Evolutionary conservation across 106 monocot genomes (phyloP), one percentile per base, ranked within the genome.

Genomic region (Hemerocallis citrina): DNA sequence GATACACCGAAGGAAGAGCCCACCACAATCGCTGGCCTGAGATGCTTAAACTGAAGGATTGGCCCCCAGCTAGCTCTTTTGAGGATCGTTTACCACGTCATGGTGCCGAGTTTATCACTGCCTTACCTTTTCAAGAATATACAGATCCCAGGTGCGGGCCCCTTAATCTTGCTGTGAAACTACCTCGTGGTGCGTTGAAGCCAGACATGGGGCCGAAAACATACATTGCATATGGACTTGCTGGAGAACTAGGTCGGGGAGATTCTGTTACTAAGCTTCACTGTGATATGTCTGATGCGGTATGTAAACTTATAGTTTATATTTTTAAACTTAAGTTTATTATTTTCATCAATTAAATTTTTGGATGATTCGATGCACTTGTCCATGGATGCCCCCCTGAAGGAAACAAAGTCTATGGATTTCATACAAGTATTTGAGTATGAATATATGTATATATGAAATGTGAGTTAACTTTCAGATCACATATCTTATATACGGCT

Each of bases 221-320:
- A 22, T 96, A 91, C 47, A 87, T 96, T 72, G 96, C 96, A 34
- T 96, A 96, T 87, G 96, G 96, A 37, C 62, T 72, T 64, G 23
- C 60, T 59, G 65, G 87, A 57, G 96, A 96, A 64, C 49, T 96
- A 13, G 96, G 81, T 20, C 68, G 83, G 39, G 96, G 96, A 11
- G 96, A 96, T 87, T 96, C 96, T 35, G 87, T 96, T 35, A 96
- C 96, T 19, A 96, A 96, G 64, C 96, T 96, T 70, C 96, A 96
- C 49, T 96, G 79, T 49, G 91, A 96, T 68, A 96, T 96, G 90
- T 79, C 90, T 79, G 96, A 96, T 75, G 90, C 91, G 73, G 95
- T 96, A 77, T 31, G 67, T 44, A 61, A 15, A 10, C 1, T 57
- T 57, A n/a, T n/a, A n/a, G n/a, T n/a, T n/a, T n/a, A n/a, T n/a